phyloP scores from a whole-genome alignment of 371 early-diverging fungal species.

The Basidiobolus meristosporus region DNA sequence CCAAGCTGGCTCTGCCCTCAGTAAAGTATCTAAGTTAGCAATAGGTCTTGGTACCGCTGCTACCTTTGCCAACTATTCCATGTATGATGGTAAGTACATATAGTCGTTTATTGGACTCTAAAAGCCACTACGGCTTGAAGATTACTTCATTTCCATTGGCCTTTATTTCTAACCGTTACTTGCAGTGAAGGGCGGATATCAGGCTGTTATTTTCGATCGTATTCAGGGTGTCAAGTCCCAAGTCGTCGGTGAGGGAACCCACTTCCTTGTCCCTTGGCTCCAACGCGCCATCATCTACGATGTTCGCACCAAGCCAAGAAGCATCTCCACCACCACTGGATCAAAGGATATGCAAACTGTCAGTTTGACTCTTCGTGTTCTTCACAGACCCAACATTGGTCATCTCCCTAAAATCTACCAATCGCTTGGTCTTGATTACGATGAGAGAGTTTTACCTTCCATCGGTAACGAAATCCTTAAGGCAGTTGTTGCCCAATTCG shows the following conservation, averaged over 20 bases:
- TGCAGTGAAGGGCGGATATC: conserved; percentile 84
- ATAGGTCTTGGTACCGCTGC: conserved; percentile 43
- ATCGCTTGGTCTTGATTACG: conserved; percentile 86
- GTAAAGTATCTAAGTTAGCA: conserved; percentile 37
- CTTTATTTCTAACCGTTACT: too few species aligned
- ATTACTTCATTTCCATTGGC: too few species aligned
- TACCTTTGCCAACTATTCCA: conserved; percentile 51
- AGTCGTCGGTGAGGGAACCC: conserved; percentile 87
- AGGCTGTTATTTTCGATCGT: conserved; percentile 94
- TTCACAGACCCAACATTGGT: conserved; percentile 75
- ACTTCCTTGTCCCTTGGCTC: conserved; percentile 91
- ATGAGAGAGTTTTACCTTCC: conserved; percentile 92
- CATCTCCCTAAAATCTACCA: conserved; percentile 74
- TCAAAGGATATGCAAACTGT: conserved; percentile 81
- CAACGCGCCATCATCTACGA: conserved; percentile 63
- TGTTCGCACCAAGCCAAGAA: conserved; percentile 85
- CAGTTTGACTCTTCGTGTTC: conserved; percentile 79
- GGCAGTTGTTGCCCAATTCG: conserved; percentile 94
- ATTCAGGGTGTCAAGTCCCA: conserved; percentile 71
- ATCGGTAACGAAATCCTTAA: conserved; percentile 98
- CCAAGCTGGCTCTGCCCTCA: conserved; percentile 13
- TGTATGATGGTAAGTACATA: conserved; percentile 76
- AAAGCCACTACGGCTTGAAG: too few species aligned
- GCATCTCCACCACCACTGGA: conserved; percentile 89
- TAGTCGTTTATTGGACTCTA: too few species aligned